Percentiles rank a stretch among this genome's conserved stretches.
Conservation (phyloP, 768 basidiomycete genomes). For the Fomitopsis serialis region DNA sequence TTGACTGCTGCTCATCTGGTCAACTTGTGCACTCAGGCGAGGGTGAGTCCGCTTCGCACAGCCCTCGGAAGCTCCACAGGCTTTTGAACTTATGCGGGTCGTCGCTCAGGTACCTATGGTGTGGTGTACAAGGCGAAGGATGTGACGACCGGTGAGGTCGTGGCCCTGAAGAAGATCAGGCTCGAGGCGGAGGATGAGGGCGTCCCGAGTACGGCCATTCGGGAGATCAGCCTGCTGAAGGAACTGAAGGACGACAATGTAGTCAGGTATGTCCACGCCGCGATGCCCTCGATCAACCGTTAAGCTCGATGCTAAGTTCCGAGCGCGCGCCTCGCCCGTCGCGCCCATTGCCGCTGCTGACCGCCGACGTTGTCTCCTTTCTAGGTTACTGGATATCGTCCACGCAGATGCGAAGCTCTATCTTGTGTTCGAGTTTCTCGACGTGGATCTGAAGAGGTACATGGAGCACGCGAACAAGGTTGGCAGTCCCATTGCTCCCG, state of each 20-base stretch:
- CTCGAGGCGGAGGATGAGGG: slow-evolving; percentile 99
- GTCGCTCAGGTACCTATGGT: slow-evolving; percentile 86
- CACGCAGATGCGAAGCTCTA: slow-evolving; percentile 97
- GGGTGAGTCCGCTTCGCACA: slow-evolving; percentile 29
- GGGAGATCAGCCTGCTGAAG: slow-evolving; percentile 96
- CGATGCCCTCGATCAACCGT: neutral
- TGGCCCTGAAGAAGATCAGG: slow-evolving; percentile 97
- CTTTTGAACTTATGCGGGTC: neutral
- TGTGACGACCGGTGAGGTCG: slow-evolving; percentile 69
- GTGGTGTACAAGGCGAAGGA: slow-evolving; percentile 98
- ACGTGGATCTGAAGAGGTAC: slow-evolving; percentile 94
- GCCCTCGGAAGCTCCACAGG: neutral
- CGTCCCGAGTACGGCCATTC: slow-evolving; percentile 95
- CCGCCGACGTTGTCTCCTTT: neutral
- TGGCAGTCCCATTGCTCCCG: slow-evolving; percentile 65
- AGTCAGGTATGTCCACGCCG: slow-evolving; percentile 57
- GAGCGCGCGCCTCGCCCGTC: neutral
- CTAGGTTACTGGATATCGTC: slow-evolving; percentile 90
- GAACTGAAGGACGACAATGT: slow-evolving; percentile 96
- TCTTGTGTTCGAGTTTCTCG: slow-evolving; percentile 96
- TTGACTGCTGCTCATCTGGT: neutral
- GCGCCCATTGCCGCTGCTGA: too few species aligned
- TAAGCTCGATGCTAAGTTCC: neutral
- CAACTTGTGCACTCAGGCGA: slow-evolving; percentile 33
- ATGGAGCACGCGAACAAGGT: slow-evolving; percentile 83